Conservation (phyloP, 2,329 filamentous ascomycete genomes). For the Hypoxylon sp. region DNA sequence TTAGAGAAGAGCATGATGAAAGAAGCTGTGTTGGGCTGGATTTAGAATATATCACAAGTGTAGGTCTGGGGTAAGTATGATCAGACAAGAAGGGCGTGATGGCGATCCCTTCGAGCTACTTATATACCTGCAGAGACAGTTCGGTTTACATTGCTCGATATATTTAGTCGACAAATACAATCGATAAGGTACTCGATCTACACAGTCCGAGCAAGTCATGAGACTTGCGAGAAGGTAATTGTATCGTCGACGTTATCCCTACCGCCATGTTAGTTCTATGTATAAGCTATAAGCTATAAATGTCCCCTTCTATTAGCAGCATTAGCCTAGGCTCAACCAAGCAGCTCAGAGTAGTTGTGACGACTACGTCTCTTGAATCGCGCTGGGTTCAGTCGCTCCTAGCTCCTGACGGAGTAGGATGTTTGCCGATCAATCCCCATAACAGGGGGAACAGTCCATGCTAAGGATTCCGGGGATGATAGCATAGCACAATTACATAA, state of each 20-base stretch:
- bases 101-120: neutral
- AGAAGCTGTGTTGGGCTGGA: neutral
- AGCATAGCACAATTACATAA: neutral
- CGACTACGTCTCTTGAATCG: neutral
- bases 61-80: neutral
- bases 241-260: neutral
- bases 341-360: neutral
- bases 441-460: neutral
- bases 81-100: neutral
- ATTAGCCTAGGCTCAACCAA: conserved; percentile 9
- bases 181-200: neutral
- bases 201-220: neutral
- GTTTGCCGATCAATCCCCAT: neutral
- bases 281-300: neutral
- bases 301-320: neutral
- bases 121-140: conserved; percentile 2
- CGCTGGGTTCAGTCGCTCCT: neutral
- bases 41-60: neutral
- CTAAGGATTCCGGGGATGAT: neutral
- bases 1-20: conserved; percentile 32
- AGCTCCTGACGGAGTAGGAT: neutral
- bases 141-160: neutral
- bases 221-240: neutral
- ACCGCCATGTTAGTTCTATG: neutral
- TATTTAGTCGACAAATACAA: neutral